Conservation (phyloP, 169 alveolate species). For the Plasmodium berghei region DNA sequence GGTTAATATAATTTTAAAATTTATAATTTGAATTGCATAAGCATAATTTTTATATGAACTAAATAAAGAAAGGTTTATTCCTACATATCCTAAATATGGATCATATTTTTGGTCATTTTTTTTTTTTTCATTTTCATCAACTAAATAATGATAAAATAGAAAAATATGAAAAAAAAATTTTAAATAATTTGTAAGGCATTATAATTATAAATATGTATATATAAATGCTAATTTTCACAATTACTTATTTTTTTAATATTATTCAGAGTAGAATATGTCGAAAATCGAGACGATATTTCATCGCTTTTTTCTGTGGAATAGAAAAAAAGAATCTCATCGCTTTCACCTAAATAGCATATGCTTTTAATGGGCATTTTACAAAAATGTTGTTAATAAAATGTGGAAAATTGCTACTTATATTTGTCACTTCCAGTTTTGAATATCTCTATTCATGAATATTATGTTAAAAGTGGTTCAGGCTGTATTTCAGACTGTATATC, state of each 20-base stretch:
- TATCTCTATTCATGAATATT: background rate
- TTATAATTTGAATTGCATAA: conserved; percentile 28
- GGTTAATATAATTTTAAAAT: conserved; percentile 43
- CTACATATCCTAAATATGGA: conserved; percentile 61
- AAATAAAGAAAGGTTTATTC: conserved; percentile 66
- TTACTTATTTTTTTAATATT: conserved; percentile 44
- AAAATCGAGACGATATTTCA: conserved; percentile 46
- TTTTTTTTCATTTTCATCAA: conserved; percentile 36
- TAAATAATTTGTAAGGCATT: background rate
- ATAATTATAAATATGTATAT: background rate
- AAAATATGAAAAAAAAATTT: background rate
- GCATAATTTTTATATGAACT: conserved; percentile 68
- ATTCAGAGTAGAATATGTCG: conserved; percentile 32
- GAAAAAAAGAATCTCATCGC: conserved; percentile 57
- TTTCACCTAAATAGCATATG: conserved; percentile 52
- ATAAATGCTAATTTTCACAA: background rate
- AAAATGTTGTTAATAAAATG: too few relatives aligned
- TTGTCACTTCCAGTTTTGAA: background rate
- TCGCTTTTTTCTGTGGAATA: conserved; percentile 47
- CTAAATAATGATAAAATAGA: background rate
- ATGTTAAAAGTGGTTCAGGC: background rate
- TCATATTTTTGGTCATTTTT: conserved; percentile 36
- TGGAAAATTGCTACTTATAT: background rate
- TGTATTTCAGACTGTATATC: background rate
- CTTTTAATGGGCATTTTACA: conserved; percentile 55